Evolutionary conservation across 202 grass and related monocot genomes (phyloP).

Genomic region (Setaria viridis): DNA sequence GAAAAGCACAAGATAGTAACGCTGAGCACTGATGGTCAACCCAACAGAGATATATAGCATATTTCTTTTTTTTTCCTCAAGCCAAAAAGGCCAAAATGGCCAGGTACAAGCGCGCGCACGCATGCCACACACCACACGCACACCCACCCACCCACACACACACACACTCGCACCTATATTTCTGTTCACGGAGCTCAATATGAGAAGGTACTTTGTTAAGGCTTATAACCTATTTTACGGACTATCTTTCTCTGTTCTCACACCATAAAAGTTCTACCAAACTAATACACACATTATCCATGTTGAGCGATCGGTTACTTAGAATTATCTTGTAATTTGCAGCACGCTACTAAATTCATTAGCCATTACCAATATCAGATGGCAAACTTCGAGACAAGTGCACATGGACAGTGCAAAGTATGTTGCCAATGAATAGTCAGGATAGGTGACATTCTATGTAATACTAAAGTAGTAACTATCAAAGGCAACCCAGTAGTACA

Average conservation of each 20-base stretch:
- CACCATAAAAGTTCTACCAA: slow-evolving; percentile 3
- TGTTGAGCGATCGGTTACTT: neutral
- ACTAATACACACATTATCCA: neutral
- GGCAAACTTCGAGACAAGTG: neutral
- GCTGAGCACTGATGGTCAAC: neutral
- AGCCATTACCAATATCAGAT: slow-evolving; percentile 3
- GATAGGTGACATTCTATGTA: neutral
- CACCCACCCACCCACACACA: too few relatives aligned
- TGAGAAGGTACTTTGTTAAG: neutral
- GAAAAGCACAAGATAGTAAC: slow-evolving; percentile 28
- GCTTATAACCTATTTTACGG: neutral
- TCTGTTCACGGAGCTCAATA: neutral
- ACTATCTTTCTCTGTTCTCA: neutral
- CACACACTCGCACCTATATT: too few relatives aligned
- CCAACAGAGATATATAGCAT: neutral
- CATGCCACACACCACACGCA: too few relatives aligned
- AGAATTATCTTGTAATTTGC: slow-evolving; percentile 26
- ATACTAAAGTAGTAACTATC: slow-evolving; percentile 17
- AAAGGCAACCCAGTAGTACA: slow-evolving; percentile 24
- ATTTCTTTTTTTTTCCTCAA: neutral
- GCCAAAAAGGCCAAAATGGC: neutral
- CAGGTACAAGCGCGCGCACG: too few relatives aligned
- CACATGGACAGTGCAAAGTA: slow-evolving; percentile 2
- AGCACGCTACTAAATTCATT: neutral
- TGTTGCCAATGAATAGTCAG: neutral